phyloP scores from a whole-genome alignment of 805 yeast species.

The Candida maltosa region DNA sequence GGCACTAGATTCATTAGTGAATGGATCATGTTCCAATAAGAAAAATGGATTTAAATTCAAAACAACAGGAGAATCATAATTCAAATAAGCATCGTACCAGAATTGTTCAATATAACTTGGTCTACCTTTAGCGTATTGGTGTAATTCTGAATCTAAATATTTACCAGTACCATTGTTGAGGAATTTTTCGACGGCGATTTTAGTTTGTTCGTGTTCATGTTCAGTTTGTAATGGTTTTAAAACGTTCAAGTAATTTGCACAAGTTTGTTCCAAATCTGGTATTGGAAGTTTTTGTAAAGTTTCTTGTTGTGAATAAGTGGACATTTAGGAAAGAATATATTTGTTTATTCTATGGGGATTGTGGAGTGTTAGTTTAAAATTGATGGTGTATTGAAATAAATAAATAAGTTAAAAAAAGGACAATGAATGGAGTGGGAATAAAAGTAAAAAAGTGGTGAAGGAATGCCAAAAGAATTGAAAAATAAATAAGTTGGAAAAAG shows the following conservation, averaged over 20 bases:
- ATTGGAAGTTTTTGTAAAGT: constrained; percentile 69
- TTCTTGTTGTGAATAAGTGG: constrained; percentile 60
- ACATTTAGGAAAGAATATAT: not conserved
- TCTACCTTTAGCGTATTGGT: constrained; percentile 57
- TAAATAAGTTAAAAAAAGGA: too few species aligned
- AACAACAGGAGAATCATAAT: constrained; percentile 89
- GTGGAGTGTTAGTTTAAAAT: not conserved
- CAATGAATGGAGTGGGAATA: too few species aligned
- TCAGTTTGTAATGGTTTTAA: constrained; percentile 81
- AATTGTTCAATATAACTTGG: constrained; percentile 89
- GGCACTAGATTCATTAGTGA: constrained; percentile 51
- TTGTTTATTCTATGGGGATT: too few species aligned
- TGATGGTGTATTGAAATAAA: not conserved
- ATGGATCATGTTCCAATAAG: constrained; percentile 87
- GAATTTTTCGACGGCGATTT: constrained; percentile 54
- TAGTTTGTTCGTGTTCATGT: constrained; percentile 61
- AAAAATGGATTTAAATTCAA: constrained; percentile 87
- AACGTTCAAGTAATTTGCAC: constrained; percentile 60
- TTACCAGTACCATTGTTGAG: constrained; percentile 45
- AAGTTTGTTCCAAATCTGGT: constrained; percentile 69
- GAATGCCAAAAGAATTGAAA: not conserved
- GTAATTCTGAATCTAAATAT: constrained; percentile 61
- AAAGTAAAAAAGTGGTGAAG: too few species aligned
- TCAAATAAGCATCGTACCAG: constrained; percentile 88
- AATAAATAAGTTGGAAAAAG: not conserved